These are phyloP conservation scores for Blastocystis sp. DNA, from an alignment of 352 stramenopile genomes.

Conservation along the genomic window DNA sequence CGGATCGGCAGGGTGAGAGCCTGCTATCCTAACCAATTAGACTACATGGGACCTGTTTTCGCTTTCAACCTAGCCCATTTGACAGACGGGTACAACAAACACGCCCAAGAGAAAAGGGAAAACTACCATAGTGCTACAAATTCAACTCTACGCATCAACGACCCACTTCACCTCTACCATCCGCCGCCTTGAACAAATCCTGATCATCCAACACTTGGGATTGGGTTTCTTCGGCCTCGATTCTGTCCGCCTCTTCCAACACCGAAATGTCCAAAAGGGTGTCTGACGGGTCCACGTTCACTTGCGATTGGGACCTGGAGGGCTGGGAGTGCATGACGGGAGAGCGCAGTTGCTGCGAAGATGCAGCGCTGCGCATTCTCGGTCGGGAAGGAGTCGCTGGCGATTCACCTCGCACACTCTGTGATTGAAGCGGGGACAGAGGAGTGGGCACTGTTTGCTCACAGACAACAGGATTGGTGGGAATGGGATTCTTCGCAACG, in stretches of 20 bases:
- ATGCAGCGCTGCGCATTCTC: neutral
- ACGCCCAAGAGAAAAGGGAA: neutral
- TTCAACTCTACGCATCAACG: neutral
- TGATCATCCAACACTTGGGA: conserved; percentile 1
- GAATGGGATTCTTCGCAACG: neutral
- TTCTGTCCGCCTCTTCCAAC: conserved; percentile 14
- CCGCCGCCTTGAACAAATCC: conserved; percentile 4
- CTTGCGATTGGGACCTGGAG: neutral
- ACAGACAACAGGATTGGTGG: neutral
- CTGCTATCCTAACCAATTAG: conserved; percentile 67
- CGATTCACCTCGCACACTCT: neutral
- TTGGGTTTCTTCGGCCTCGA: neutral
- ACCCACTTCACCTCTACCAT: neutral
- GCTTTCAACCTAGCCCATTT: neutral
- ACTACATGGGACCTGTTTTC: conserved; percentile 25
- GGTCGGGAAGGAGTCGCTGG: neutral
- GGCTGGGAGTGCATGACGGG: neutral
- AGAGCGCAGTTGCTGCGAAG: neutral
- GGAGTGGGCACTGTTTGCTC: too few relatives aligned
- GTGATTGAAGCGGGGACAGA: neutral
- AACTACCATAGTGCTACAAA: neutral
- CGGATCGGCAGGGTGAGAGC: conserved; percentile 67
- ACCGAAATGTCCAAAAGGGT: conserved; percentile 13
- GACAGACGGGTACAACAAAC: neutral
- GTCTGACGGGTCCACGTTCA: neutral